These are phyloP conservation scores for Solanum pennellii DNA, from an alignment of 257 asterid species.

Conservation along the genomic window DNA sequence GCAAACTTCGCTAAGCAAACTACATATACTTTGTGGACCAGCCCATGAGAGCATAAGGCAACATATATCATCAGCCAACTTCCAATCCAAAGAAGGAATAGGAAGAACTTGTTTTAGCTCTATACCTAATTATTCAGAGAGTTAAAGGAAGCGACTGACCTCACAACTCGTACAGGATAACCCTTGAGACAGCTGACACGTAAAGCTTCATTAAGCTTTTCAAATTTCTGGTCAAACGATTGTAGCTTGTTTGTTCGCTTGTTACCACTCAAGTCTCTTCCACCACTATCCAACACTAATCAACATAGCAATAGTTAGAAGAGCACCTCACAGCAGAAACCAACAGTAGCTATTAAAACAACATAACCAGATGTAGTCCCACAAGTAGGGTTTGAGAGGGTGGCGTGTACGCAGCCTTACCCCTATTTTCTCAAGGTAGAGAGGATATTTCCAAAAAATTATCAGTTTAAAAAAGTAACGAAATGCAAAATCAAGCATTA, in stretches of 20 bases:
- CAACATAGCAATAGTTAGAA: slow-evolving; percentile 6
- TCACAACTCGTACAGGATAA: slow-evolving; percentile 91
- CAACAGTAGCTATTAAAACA: background rate
- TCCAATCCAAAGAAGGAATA: background rate
- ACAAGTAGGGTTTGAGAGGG: background rate
- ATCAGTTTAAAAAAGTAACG: background rate
- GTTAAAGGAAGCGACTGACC: slow-evolving; percentile 34
- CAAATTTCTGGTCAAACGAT: slow-evolving; percentile 70
- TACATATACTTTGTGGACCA: background rate
- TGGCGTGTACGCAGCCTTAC: background rate
- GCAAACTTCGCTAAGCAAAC: background rate
- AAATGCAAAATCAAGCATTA: too few species aligned
- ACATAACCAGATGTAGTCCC: background rate
- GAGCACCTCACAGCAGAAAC: background rate
- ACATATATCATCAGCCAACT: background rate
- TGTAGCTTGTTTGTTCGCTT: slow-evolving; percentile 76
- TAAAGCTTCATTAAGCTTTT: slow-evolving; percentile 57
- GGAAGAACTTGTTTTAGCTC: background rate
- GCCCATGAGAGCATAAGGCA: background rate
- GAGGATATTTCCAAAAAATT: background rate
- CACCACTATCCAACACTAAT: slow-evolving; percentile 58
- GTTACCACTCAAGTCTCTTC: slow-evolving; percentile 85
- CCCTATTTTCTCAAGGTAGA: too few species aligned
- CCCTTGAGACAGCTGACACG: slow-evolving; percentile 76
- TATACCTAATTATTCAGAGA: background rate